Evolutionary conservation across 139 green algal genomes (phyloP).

Genomic region (Pleodorina starrii): DNA sequence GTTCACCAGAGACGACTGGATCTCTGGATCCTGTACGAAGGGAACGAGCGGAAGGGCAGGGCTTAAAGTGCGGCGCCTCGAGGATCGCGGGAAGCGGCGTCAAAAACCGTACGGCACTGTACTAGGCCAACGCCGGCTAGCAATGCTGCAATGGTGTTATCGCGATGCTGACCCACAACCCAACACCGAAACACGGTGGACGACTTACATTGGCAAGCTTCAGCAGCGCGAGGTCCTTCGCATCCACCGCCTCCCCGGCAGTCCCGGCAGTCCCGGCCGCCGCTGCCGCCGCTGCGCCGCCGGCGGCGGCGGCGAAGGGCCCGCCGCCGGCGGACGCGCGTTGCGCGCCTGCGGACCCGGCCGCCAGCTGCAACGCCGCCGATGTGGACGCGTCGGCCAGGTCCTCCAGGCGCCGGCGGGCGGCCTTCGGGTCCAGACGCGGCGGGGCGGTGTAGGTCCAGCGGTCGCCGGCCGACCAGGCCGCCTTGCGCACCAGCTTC

Average conservation of each 20-base stretch:
- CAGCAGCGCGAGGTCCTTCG: background rate
- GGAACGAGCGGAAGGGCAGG: no score
- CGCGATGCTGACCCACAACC: no score
- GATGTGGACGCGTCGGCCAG: background rate
- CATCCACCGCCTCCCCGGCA: background rate
- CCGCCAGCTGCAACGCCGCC: background rate
- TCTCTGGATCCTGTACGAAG: background rate
- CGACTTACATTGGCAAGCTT: slow-evolving; percentile 13
- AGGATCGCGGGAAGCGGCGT: no score
- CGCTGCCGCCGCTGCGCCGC: background rate
- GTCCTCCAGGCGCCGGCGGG: background rate
- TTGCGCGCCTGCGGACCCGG: no score
- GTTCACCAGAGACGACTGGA: background rate
- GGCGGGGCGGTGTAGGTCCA: background rate
- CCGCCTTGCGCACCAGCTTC: slow-evolving; percentile 23
- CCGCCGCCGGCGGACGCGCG: no score
- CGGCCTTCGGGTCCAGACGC: background rate
- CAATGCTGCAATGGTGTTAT: no score
- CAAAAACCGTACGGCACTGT: no score
- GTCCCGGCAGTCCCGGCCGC: background rate
- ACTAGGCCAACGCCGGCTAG: no score
- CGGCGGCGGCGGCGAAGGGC: background rate
- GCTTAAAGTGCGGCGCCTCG: no score
- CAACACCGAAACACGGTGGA: no score
- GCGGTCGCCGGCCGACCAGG: background rate